Evolutionary conservation across 2,329 filamentous ascomycete species (phyloP).

Genomic region (Aureobasidium sp.): DNA sequence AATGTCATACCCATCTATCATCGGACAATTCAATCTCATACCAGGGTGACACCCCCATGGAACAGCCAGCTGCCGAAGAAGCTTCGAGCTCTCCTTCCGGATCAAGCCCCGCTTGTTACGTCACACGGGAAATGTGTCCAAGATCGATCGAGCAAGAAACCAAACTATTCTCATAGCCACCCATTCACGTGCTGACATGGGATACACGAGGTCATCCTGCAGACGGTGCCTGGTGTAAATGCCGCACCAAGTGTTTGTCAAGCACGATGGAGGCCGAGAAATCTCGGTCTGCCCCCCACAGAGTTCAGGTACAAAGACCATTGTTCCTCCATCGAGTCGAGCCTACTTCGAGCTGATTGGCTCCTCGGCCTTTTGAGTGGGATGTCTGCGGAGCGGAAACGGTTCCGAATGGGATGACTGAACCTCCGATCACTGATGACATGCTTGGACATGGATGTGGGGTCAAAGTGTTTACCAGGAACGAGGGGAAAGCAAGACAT

Average conservation of each 20-base stretch:
- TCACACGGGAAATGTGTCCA: not conserved
- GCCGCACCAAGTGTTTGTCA: not conserved
- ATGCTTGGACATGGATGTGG: not conserved
- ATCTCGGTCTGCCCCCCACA: not conserved
- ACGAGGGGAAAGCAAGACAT: not conserved
- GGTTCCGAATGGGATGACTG: not conserved
- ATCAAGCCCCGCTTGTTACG: too few relatives aligned
- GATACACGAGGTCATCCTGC: not conserved
- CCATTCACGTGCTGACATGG: not conserved
- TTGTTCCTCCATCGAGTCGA: not conserved
- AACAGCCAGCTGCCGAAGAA: too few relatives aligned
- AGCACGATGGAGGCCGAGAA: not conserved
- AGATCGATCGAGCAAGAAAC: not conserved
- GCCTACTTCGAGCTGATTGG: not conserved
- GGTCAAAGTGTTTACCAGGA: constrained; percentile 5
- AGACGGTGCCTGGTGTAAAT: not conserved
- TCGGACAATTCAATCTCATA: too few relatives aligned
- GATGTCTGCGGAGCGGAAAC: not conserved
- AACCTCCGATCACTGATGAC: not conserved
- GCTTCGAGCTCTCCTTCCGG: too few relatives aligned
- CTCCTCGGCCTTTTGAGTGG: not conserved
- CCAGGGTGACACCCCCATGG: too few relatives aligned
- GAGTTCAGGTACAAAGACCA: not conserved
- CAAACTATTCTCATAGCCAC: not conserved
- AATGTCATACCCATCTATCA: too few relatives aligned